These are phyloP conservation scores for Xylariaceae sp. DNA, from an alignment of 2,329 filamentous ascomycete species.

Conservation along the genomic window DNA sequence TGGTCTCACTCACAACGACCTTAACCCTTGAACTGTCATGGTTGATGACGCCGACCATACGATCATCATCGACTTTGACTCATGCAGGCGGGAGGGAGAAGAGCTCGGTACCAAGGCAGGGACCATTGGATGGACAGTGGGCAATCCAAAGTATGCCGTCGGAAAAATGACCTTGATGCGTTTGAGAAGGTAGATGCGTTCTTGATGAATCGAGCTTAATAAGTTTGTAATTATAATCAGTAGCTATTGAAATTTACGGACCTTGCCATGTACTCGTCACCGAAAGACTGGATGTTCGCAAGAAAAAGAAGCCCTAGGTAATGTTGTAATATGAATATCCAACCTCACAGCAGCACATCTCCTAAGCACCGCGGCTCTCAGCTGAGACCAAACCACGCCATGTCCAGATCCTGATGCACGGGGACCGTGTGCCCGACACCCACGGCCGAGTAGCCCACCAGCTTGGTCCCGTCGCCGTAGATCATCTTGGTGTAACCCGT, in stretches of 20 bases:
- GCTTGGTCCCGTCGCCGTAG: conserved; percentile 14
- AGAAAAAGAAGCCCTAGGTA: no score
- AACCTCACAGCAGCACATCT: no score
- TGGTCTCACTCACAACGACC: conserved; percentile 7
- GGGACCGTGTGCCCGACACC: conserved; percentile 15
- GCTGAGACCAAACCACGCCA: conserved; percentile 13
- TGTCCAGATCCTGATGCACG: conserved; percentile 9
- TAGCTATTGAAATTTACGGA: background rate
- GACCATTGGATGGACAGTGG: conserved; percentile 4
- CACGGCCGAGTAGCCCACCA: conserved; percentile 12
- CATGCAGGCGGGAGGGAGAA: conserved; percentile 6
- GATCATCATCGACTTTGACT: conserved; percentile 14
- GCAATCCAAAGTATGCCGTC: conserved; percentile 1
- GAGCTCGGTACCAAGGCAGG: conserved; percentile 6
- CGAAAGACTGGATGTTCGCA: no score
- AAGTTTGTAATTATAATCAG: background rate
- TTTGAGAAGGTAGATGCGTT: conserved; percentile 1
- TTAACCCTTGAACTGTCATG: conserved; percentile 11
- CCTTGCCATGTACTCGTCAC: no score
- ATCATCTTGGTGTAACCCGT: conserved; percentile 12
- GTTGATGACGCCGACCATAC: conserved; percentile 9
- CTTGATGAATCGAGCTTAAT: background rate
- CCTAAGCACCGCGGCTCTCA: no score
- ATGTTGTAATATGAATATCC: no score
- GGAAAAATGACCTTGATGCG: conserved; percentile 3